These are phyloP conservation scores for Globisporangium takayamanum DNA, from an alignment of 352 stramenopile genomes.

Conservation along the genomic window DNA sequence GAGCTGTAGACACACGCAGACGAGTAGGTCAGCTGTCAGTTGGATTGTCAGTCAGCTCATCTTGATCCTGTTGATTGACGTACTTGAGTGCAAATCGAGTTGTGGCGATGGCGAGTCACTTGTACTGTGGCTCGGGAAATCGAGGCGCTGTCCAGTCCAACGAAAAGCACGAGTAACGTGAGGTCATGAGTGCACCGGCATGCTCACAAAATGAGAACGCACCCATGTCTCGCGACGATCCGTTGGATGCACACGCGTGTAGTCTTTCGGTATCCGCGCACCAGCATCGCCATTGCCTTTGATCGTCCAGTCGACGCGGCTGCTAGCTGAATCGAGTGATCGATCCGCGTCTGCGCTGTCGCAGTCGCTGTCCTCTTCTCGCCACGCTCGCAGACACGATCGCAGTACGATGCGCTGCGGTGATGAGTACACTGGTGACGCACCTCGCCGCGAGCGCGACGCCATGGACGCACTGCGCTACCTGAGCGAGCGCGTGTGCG, in stretches of 20 bases:
- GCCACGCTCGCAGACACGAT: background rate
- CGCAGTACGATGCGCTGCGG: background rate
- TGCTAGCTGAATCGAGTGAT: background rate
- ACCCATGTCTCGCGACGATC: slow-evolving; percentile 1
- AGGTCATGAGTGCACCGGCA: background rate
- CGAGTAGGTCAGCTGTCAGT: background rate
- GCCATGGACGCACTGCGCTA: too few species aligned
- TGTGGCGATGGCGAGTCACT: too few species aligned
- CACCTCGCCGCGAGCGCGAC: too few species aligned
- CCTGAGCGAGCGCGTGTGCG: too few species aligned
- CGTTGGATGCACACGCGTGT: background rate
- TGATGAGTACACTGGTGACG: background rate
- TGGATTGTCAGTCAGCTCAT: too few species aligned
- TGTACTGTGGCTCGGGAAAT: background rate
- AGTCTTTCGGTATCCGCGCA: background rate
- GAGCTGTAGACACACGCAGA: background rate
- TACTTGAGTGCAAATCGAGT: background rate
- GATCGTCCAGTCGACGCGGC: background rate
- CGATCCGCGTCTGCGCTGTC: background rate
- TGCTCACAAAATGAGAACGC: background rate
- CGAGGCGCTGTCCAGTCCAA: slow-evolving; percentile 1
- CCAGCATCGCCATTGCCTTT: background rate
- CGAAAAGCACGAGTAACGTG: background rate
- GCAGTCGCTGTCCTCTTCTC: slow-evolving; percentile 1
- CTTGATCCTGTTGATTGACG: background rate